These are phyloP conservation scores for Cryptococcus deneoformans DNA, from an alignment of 1,284 basidiomycete genomes.

Conservation along the genomic window DNA sequence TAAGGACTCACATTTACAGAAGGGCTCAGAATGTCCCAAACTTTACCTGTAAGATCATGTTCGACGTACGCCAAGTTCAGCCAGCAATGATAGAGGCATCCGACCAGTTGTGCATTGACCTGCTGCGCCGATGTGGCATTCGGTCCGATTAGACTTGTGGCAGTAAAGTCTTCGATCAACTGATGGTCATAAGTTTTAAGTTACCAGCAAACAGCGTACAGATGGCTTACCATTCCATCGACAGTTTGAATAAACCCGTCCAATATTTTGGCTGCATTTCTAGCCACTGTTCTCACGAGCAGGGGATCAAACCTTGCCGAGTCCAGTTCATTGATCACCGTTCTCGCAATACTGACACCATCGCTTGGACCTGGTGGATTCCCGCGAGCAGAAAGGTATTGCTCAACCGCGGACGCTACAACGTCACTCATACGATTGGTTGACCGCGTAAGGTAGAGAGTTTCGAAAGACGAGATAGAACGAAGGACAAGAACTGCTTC, in stretches of 20 bases:
- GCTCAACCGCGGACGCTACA: conserved; percentile 65
- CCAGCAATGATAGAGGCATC: conserved; percentile 74
- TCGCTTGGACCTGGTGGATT: conserved; percentile 70
- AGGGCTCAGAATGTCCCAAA: conserved; percentile 61
- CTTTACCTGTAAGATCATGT: conserved; percentile 65
- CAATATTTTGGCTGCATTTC: conserved; percentile 63
- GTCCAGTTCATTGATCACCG: conserved; percentile 85
- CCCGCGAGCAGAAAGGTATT: conserved; percentile 57
- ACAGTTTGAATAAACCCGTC: conserved; percentile 62
- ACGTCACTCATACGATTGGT: conserved; percentile 75
- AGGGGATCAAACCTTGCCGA: conserved; percentile 89
- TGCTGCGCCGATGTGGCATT: conserved; percentile 71
- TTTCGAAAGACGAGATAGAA: conserved; percentile 75
- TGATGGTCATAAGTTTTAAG: conserved; percentile 35
- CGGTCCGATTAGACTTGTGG: conserved; percentile 70
- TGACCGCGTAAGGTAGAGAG: conserved; percentile 78
- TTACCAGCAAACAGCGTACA: background rate
- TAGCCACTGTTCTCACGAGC: conserved; percentile 72
- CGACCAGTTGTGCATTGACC: conserved; percentile 70
- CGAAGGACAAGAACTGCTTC: conserved; percentile 86
- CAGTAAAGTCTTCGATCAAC: conserved; percentile 72
- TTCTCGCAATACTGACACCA: conserved; percentile 69
- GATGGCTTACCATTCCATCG: conserved; percentile 61
- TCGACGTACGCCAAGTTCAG: conserved; percentile 64
- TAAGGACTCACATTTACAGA: conserved; percentile 58